These are phyloP conservation scores for Ascochyta clinopodiicola DNA, from an alignment of 2,329 filamentous ascomycete genomes.

Conservation along the genomic window DNA sequence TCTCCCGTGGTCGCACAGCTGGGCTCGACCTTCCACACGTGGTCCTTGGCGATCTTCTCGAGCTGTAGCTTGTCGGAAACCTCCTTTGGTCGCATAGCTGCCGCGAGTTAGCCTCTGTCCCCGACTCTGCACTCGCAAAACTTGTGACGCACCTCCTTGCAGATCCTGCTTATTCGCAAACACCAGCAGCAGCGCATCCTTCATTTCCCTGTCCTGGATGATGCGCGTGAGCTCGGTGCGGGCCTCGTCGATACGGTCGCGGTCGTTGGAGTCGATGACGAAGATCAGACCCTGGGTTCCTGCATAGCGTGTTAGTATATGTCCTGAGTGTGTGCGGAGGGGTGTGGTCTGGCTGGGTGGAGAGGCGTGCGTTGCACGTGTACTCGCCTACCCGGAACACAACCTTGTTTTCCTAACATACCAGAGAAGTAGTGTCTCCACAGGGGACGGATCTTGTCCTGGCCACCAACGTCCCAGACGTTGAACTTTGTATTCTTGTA, in stretches of 20 bases:
- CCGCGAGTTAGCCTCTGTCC: slow-evolving; percentile 20
- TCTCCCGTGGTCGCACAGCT: slow-evolving; percentile 61
- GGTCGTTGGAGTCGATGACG: slow-evolving; percentile 98
- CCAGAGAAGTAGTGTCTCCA: slow-evolving; percentile 99
- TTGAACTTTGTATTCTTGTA: slow-evolving; percentile 99
- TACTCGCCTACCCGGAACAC: slow-evolving; percentile 43
- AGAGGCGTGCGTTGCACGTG: slow-evolving; percentile 21
- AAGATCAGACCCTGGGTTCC: slow-evolving; percentile 99
- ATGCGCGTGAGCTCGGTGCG: slow-evolving; percentile 96
- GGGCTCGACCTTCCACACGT: slow-evolving; percentile 62
- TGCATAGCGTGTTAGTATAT: slow-evolving; percentile 24
- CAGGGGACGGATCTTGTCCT: slow-evolving; percentile 99
- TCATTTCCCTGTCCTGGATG: slow-evolving; percentile 98
- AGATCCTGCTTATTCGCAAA: slow-evolving; percentile 99
- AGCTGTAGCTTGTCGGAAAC: slow-evolving; percentile 57
- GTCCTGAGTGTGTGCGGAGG: too few relatives aligned
- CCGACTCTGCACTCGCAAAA: not conserved
- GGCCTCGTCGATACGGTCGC: slow-evolving; percentile 96
- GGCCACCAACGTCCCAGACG: slow-evolving; percentile 99
- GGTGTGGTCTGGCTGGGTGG: slow-evolving; percentile 5
- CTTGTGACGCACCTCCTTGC: slow-evolving; percentile 69
- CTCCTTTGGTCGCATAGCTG: slow-evolving; percentile 59
- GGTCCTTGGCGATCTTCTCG: slow-evolving; percentile 58
- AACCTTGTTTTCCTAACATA: slow-evolving; percentile 51
- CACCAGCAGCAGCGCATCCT: slow-evolving; percentile 93